These are phyloP conservation scores for Mucor plumbeus DNA, from an alignment of 371 early-diverging fungal genomes.

Conservation along the genomic window DNA sequence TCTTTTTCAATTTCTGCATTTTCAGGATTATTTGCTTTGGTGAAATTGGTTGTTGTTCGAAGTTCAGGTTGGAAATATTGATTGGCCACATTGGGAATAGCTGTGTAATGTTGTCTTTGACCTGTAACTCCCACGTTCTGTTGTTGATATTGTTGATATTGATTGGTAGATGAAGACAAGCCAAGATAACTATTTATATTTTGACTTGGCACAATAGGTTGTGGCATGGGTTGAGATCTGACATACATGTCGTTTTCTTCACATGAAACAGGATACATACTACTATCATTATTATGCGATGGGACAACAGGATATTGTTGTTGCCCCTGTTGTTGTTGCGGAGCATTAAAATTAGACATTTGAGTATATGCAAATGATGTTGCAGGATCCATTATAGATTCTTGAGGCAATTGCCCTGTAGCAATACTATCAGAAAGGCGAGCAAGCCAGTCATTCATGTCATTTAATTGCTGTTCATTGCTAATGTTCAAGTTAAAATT, in stretches of 20 bases:
- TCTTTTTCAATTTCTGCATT: slow-evolving; percentile 23
- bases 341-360: slow-evolving; percentile 10
- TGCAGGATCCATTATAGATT: slow-evolving; percentile 14
- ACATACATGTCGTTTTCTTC: slow-evolving; percentile 33
- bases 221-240: slow-evolving; percentile 27
- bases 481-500: slow-evolving; percentile 28
- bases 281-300: slow-evolving; percentile 20
- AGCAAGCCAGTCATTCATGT: slow-evolving; percentile 33
- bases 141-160: background rate
- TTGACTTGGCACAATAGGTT: slow-evolving; percentile 23
- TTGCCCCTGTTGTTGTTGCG: background rate
- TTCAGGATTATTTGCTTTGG: slow-evolving; percentile 26
- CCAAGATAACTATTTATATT: background rate
- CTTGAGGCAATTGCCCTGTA: slow-evolving; percentile 12
- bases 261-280: slow-evolving; percentile 12
- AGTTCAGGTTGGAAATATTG: slow-evolving; percentile 40
- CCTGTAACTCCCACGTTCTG: slow-evolving; percentile 27
- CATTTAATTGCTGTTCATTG: slow-evolving; percentile 26
- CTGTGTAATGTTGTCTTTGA: slow-evolving; percentile 41
- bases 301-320: slow-evolving; percentile 17
- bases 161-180: slow-evolving; percentile 1
- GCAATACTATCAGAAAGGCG: slow-evolving; percentile 30
- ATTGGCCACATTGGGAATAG: slow-evolving; percentile 31
- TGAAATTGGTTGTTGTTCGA: slow-evolving; percentile 41
- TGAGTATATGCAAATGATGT: slow-evolving; percentile 19